Conservation (phyloP, 1,284 basidiomycete genomes). For the Puccinia sorghi region DNA sequence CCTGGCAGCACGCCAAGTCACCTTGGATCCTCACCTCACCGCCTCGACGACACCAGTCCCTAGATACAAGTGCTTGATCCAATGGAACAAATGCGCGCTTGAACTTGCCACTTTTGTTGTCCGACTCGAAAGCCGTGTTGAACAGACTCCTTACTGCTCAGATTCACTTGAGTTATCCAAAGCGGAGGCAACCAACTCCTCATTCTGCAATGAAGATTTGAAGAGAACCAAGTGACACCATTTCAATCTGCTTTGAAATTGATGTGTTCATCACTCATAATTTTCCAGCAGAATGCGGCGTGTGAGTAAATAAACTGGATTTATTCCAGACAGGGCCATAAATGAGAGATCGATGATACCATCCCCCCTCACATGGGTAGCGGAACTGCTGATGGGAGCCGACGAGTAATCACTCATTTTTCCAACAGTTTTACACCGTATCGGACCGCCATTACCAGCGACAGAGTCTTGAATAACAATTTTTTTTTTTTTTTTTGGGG, state of each 20-base stretch:
- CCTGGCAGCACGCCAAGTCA: neutral
- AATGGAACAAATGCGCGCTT: neutral
- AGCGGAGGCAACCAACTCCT: too few species aligned
- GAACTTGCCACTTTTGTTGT: neutral
- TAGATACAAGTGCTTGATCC: neutral
- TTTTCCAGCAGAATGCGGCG: neutral
- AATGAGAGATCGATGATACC: neutral
- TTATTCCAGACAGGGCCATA: neutral
- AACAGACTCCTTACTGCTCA: neutral
- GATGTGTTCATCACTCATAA: neutral
- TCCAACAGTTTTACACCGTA: conserved; percentile 30
- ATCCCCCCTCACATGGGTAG: neutral
- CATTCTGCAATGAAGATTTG: too few species aligned
- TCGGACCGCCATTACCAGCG: conserved; percentile 36
- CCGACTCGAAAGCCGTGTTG: neutral
- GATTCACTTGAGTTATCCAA: neutral
- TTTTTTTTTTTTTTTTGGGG: too few species aligned
- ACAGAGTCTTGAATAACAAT: conserved; percentile 5
- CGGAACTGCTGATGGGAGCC: neutral
- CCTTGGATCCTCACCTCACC: neutral
- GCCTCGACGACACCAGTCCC: neutral
- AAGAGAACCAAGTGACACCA: too few species aligned
- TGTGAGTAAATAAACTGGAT: neutral
- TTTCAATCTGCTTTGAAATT: too few species aligned
- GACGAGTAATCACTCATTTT: neutral